Evolutionary conservation across 495 filamentous ascomycete genomes (phyloP).

Genomic region (Penicillium diatomitis): DNA sequence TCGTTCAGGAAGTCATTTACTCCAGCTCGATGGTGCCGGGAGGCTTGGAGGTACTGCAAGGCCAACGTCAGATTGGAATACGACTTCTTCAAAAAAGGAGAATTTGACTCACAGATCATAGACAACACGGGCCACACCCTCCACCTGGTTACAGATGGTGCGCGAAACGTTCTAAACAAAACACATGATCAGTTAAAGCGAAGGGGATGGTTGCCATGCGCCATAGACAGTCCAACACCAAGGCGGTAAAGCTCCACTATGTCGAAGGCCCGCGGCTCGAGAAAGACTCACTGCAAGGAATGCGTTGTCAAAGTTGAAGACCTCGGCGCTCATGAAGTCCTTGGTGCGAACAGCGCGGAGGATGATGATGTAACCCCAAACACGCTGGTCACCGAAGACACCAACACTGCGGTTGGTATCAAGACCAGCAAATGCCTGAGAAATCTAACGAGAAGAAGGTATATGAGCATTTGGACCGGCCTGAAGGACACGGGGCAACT

Average conservation of each 20-base stretch:
- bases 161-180: constrained; percentile 9
- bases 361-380: constrained; percentile 17
- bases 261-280: not conserved
- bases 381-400: constrained; percentile 18
- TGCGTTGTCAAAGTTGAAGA: constrained; percentile 5
- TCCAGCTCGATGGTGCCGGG: constrained; percentile 22
- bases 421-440: constrained; percentile 77
- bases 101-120: constrained; percentile 17
- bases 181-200: constrained; percentile 1
- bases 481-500: not conserved
- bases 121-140: constrained; percentile 16
- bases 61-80: constrained; percentile 3
- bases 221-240: not conserved
- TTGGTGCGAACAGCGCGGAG: constrained; percentile 15
- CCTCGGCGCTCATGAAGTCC: constrained; percentile 17
- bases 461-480: not conserved
- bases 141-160: constrained; percentile 16
- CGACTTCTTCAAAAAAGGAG: not conserved
- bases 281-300: constrained; percentile 7
- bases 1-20: not conserved
- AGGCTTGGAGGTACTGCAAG: constrained; percentile 15
- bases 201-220: not conserved
- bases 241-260: not conserved
- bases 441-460: constrained; percentile 34
- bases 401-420: constrained; percentile 14